Base-by-base conservation (phyloP, 257 asterid species). In the Nemophila menziesii region DNA sequence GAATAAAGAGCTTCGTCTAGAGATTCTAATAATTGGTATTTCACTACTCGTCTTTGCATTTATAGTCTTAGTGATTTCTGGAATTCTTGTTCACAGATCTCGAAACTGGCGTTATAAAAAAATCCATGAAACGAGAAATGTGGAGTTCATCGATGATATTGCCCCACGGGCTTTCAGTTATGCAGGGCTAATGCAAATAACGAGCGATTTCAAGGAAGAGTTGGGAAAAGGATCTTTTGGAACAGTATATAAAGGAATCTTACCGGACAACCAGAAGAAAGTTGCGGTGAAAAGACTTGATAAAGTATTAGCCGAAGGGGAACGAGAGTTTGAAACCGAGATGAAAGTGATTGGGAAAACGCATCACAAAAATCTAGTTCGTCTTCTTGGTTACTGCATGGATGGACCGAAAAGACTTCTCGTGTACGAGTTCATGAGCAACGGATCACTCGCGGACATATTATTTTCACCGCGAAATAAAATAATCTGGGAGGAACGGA, bases 171-270 rank as follows among this genome's bases (percentile, higher is more conserved):
- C 49, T 16, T 68, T 68, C 34, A 61, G 54, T 2, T 73, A 62
- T 16, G 52, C 49, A 1, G 69, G 65, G 66, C 69, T 69, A 1
- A 69, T 65, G 20, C 55, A 48, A 47, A 74, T 77, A 8, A 18
- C 77, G 1, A 14, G 23, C 1, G 55, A 62, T 52, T 68, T 72
- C 64, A 57, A 55, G 0, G 49, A 57, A 22, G 77, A 72, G 23
- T 54, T 68, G 11, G 80, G 73, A 5, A 55, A 58, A 33, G 71
- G 80, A 23, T 64, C 68, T 11, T 47, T 60, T 6, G 67, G 80
- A 0, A 44, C 65, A 16, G 73, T 72, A 5, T 72, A 68, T 26
- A 67, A 56, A 56, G 75, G 69, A 3, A 21, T 8, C 0, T n/a
- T 67, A 13, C 33, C 69, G 0, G 76, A 68, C 44, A 38, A 53